Evolutionary conservation across 2,329 filamentous ascomycete species (phyloP).

Genomic region (Pseudocercospora macadamiae): DNA sequence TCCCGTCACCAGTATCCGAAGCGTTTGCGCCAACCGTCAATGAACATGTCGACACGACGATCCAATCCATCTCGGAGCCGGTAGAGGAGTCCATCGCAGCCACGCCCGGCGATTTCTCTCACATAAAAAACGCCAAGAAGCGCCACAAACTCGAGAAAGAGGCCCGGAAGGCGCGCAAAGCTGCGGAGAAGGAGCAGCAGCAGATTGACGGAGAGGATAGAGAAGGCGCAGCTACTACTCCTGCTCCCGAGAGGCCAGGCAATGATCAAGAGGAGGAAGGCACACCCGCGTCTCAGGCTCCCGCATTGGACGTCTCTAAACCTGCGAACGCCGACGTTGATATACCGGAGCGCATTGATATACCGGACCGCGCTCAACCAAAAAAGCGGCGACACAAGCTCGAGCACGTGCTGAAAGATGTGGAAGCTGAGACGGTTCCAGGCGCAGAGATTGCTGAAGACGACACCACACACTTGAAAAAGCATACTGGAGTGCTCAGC

Average conservation of each 20-base stretch:
- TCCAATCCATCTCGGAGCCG: no score
- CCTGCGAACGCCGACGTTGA: neutral
- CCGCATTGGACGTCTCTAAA: neutral
- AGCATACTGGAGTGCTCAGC: constrained; percentile 43
- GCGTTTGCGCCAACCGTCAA: no score
- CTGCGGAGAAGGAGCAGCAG: constrained; percentile 20
- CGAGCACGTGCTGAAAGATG: constrained; percentile 32
- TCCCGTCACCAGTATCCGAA: no score
- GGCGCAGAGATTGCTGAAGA: constrained; percentile 36
- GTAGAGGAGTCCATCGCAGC: neutral
- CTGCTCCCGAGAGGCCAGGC: no score
- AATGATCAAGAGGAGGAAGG: neutral
- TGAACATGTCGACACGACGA: no score
- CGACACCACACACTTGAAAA: constrained; percentile 34
- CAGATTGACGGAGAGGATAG: neutral
- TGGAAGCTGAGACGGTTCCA: constrained; percentile 36
- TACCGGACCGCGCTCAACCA: constrained; percentile 37
- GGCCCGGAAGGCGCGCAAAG: constrained; percentile 35
- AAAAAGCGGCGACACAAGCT: constrained; percentile 53
- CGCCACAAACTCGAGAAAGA: constrained; percentile 40
- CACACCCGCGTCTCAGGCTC: neutral
- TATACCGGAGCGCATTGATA: neutral
- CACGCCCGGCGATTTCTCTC: constrained; percentile 33
- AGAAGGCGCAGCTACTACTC: neutral
- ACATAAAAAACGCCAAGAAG: constrained; percentile 36